phyloP scores from a whole-genome alignment of 495 filamentous ascomycete species.

The Cercophora newfieldiana region DNA sequence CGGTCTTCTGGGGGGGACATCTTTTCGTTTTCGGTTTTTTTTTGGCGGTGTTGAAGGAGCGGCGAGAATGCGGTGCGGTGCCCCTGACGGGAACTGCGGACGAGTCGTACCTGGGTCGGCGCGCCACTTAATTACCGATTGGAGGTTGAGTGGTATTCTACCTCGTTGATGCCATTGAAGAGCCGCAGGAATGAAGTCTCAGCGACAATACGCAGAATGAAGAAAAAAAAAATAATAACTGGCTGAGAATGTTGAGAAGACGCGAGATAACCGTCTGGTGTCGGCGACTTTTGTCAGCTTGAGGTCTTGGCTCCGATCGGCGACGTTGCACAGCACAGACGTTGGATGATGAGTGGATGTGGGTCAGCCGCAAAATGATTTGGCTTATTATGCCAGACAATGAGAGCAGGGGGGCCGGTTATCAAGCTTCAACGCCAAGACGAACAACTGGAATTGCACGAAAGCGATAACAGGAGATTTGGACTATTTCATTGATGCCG shows the following conservation, averaged over 20 bases:
- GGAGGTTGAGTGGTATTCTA: no score
- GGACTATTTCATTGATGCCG: neutral
- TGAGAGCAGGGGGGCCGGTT: neutral
- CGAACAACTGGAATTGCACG: neutral
- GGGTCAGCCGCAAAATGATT: neutral
- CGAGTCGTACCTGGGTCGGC: no score
- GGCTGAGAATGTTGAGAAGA: neutral
- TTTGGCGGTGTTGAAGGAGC: neutral
- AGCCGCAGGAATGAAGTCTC: neutral
- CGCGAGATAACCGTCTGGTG: neutral
- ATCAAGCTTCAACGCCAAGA: neutral
- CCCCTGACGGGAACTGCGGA: no score
- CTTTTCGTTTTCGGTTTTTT: neutral
- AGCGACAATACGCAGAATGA: neutral
- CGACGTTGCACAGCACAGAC: neutral
- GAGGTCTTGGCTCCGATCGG: neutral
- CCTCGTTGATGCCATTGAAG: conserved; percentile 19
- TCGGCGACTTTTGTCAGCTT: neutral
- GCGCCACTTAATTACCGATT: no score
- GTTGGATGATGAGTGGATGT: neutral
- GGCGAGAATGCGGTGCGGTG: neutral
- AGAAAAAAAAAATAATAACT: neutral
- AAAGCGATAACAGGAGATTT: no score
- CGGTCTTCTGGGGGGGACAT: conserved; percentile 2
- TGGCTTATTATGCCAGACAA: no score